Base-by-base conservation (phyloP, 495 filamentous ascomycete species). In the Aspergillus wentii region DNA sequence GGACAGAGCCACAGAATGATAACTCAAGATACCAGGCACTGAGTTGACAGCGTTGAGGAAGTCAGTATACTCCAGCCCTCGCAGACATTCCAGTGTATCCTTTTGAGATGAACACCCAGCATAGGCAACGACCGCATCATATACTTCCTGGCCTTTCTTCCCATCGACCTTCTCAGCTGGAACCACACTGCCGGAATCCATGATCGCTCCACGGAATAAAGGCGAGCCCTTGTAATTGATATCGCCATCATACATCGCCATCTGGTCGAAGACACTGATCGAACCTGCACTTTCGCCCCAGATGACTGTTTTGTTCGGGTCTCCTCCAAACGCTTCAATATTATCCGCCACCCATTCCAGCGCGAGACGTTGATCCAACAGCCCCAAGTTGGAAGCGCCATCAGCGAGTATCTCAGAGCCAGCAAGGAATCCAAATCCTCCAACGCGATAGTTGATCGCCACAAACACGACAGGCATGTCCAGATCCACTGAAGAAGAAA, bases 401-500 rank as follows among this genome's bases (percentile, higher is more conserved):
- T 85, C 82, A 16, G 65, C 62, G 4, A 79, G 67, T 23, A 87
- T 69, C 59, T 86, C 82, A 38, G 75, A 73, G 8, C 81, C 77
- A 0, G 85, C 80, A 8, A 89, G 56, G 46, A 88, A 88, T 0
- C 86, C 86, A 52, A 79, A 85, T 0, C 81, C 67, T 0, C 84
- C 83, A 8, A 88, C 76, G 3, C 85, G 79, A 50, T 88, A 88
- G 56, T 86, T 90, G 57, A 89, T 80, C 30, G 78, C 79, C 3
- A 91, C 78, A 29, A 86, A 71, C 8, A 90, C 59, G 33, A 89
- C 71, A 0, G 80, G 80, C 62, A 86, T 79, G 4, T 68, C 67
- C 40, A 76, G 50, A 8, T 43, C 28, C 7, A 81, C 58, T 3
- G 77, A 80, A 22, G 66, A 66, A 1, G 50, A 35, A 0, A 87